A percentile compares a stretch with the other conserved stretches of the same genome.
Conservation (phyloP, 1,284 basidiomycete genomes). For the Inonotus hispidus region DNA sequence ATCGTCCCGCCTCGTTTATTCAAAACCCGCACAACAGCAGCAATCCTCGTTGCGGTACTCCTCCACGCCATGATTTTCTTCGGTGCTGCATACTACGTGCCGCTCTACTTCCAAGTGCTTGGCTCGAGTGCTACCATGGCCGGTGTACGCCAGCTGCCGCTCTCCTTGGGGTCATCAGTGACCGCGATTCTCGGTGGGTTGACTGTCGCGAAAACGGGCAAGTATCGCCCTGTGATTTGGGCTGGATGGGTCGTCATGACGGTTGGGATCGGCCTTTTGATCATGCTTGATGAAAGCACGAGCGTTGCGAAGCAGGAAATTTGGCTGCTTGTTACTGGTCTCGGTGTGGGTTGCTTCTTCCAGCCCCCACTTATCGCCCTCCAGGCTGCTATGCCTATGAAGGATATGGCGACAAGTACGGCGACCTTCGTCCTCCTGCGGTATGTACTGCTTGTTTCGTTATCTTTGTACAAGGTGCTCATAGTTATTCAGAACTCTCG, state of each 20-base stretch:
- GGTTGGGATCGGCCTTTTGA: constrained; percentile 33
- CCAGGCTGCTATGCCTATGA: constrained; percentile 42
- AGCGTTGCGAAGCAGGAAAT: constrained; percentile 29
- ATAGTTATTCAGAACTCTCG: background rate
- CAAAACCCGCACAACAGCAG: constrained; percentile 40
- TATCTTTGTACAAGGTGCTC: too few species aligned
- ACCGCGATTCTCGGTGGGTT: constrained; percentile 13
- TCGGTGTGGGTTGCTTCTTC: constrained; percentile 36
- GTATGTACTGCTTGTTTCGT: too few species aligned
- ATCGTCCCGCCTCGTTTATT: constrained; percentile 48
- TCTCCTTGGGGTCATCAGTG: constrained; percentile 32
- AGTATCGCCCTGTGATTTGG: constrained; percentile 20
- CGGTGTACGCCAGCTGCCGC: constrained; percentile 42
- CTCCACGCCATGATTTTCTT: constrained; percentile 40
- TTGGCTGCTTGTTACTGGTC: constrained; percentile 30
- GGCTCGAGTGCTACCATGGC: constrained; percentile 39
- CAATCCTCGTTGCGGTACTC: constrained; percentile 34
- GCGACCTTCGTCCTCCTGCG: constrained; percentile 31
- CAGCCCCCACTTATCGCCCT: constrained; percentile 32
- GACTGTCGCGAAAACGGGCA: constrained; percentile 11
- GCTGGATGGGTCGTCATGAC: constrained; percentile 28
- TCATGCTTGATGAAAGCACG: constrained; percentile 29
- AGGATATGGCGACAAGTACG: constrained; percentile 40
- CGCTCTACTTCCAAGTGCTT: constrained; percentile 39
- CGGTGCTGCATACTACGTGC: constrained; percentile 25